These are phyloP conservation scores for Penicillium maclennaniae DNA, from an alignment of 495 filamentous ascomycete genomes.

Conservation along the genomic window DNA sequence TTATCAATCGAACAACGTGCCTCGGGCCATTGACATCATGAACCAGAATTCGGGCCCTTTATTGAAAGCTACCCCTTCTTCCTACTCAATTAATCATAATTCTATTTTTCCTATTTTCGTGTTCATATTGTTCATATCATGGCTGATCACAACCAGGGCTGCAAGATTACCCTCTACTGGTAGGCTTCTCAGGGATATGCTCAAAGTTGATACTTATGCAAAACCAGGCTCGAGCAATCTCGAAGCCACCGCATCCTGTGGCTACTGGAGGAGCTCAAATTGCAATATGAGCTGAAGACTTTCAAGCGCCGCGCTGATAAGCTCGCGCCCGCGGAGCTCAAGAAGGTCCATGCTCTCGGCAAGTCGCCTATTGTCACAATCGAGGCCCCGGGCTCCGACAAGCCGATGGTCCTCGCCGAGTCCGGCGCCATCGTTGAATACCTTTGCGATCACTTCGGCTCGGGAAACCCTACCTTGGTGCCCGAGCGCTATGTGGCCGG, in stretches of 20 bases:
- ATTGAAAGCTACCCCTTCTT: background rate
- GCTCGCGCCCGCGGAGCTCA: conserved; percentile 67
- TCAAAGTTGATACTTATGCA: background rate
- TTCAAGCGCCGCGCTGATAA: conserved; percentile 61
- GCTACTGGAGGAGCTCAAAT: conserved; percentile 80
- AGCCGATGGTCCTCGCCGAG: conserved; percentile 71
- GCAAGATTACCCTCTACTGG: conserved; percentile 78
- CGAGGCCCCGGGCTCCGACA: conserved; percentile 36
- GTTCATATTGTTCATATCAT: conserved; percentile 1
- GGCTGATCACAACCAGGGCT: conserved; percentile 36
- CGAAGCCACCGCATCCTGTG: conserved; percentile 83
- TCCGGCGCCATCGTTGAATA: conserved; percentile 78
- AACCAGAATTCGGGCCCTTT: background rate
- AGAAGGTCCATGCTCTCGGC: conserved; percentile 76
- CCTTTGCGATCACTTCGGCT: conserved; percentile 67
- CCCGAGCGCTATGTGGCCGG: conserved; percentile 57
- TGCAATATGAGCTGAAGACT: conserved; percentile 71
- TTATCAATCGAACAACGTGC: conserved; percentile 10
- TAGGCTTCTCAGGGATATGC: conserved; percentile 26
- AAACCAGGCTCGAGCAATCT: conserved; percentile 37
- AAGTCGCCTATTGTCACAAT: conserved; percentile 76
- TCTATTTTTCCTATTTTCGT: background rate
- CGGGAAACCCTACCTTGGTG: conserved; percentile 45
- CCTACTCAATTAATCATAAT: background rate
- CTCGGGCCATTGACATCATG: conserved; percentile 28